Evolutionary conservation across 768 basidiomycete species (phyloP), one percentile per base, ranked within the genome.

Genomic region (Amanita subjunquillea): DNA sequence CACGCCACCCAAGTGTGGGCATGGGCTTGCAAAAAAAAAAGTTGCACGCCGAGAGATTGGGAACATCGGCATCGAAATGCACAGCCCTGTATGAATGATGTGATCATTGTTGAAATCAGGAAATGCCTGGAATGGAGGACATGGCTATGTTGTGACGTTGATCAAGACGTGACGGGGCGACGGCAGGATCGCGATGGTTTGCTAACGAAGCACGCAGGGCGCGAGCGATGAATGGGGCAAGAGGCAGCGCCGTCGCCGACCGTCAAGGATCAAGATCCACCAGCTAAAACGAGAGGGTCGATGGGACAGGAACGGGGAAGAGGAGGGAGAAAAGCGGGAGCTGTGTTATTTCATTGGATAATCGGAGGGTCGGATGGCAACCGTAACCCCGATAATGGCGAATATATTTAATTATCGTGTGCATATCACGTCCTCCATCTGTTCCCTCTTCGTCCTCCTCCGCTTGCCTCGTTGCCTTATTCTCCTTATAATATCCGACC

Each of bases 281-380:
- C 4, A 23, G 25, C 10, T 3, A 44, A 25, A 15, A 4, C 7
- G 17, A 4, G 47, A 48, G 34, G 37, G 47, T 23, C 30, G 34
- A 36, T n/a, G 17, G 46, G 30, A 25, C 15, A 23, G 25, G 43
- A 12, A 22, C 15, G 23, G 23, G 23, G 23, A 4, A 25, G 23
- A 29, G 51, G 4, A 23, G 44, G 51, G 51, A 44, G 22, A 22
- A 32, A 30, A 36, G 49, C 27, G 25, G 27, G 29, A 46, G 44
- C 44, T 45, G 44, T 45, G 44, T 44, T 23, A 42, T 20, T 46
- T n/a, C n/a, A 30, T 30, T 23, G 40, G 13, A 27, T 40, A 36
- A 51, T 51, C 50, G 50, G 50, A 51, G 50, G 37, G 51, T 53
- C 51, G 51, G 51, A 46, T 53, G 25, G 51, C 51, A 53, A 53